Evolutionary conservation across 176 grass and related monocot genomes (phyloP), one percentile per base, ranked within the genome.

Genomic region (Melocanna baccifera): DNA sequence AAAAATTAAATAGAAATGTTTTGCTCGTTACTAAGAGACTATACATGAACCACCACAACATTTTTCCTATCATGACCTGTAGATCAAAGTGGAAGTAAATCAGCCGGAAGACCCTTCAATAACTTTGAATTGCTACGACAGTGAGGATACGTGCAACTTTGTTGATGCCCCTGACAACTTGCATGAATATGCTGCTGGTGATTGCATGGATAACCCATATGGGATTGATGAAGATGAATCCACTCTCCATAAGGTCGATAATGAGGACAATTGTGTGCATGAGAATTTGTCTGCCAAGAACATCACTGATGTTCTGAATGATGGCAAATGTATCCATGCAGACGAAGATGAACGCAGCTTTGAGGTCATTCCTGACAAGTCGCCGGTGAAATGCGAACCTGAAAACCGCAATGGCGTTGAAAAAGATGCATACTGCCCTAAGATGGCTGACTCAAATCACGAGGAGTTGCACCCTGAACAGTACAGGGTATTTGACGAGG

Each of bases 21-120:
- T 22, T 45, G 4, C 19, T 23, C 9, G 8, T 36, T 10, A 26
- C 13, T 63, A 30, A 11, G 40, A 75, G 43, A 62, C 1, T 37
- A 6, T 11, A 66, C 15, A 73, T 82, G 29, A 64, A 81, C 72
- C 37, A 18, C 16, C 25, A 9, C 63, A 46, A 72, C 66, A 86
- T 90, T 37, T 74, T 90, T 32, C 66, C 22, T 90, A 26, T 78
- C 45, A 77, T 82, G 18, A 42, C 34, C n/a, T 89, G 77, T 86
- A 90, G 78, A 90, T 79, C 56, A 82, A 90, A 58, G 64, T 82
- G 64, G 65, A 82, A 71, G 34, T 16, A 36, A 32, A 42, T 32
- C 16, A 18, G 4, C 11, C 7, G 6, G 41, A 69, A 22, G 25
- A 71, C 19, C 23, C 10, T 0, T 10, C 4, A 34, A 63, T 55